Conservation (phyloP, 1,284 basidiomycete genomes). For the Trichosporon coremiiforme region DNA sequence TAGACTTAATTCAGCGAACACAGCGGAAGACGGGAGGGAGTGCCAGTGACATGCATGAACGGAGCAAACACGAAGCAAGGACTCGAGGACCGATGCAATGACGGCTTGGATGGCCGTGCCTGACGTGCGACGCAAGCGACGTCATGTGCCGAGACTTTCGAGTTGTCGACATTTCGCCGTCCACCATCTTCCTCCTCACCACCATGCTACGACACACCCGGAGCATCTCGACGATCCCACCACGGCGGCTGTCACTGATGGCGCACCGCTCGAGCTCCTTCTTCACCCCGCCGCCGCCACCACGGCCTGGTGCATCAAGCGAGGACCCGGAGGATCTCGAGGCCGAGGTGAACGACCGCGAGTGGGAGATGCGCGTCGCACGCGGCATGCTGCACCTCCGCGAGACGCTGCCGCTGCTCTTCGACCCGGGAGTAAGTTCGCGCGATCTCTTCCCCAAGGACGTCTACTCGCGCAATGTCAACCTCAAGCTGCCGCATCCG, state of each 20-base stretch:
- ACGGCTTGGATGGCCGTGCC: not conserved
- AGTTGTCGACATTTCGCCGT: slow-evolving; percentile 4
- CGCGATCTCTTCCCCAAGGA: slow-evolving; percentile 49
- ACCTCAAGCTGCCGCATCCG: slow-evolving; percentile 50
- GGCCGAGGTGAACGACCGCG: slow-evolving; percentile 50
- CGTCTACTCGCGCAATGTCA: slow-evolving; percentile 49
- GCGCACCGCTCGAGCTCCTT: slow-evolving; percentile 10
- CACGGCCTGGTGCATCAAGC: not conserved
- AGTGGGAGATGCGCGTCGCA: slow-evolving; percentile 55
- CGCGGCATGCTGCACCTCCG: slow-evolving; percentile 54
- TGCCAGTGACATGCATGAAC: too few species aligned
- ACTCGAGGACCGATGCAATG: not conserved
- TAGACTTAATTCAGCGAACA: too few species aligned
- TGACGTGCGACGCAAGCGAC: slow-evolving; percentile 4
- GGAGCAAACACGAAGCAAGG: too few species aligned
- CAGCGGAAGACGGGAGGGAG: too few species aligned
- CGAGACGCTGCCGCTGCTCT: slow-evolving; percentile 52
- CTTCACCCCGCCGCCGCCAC: not conserved
- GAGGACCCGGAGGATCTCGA: slow-evolving; percentile 35
- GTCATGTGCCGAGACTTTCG: slow-evolving; percentile 19
- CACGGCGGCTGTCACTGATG: slow-evolving; percentile 14
- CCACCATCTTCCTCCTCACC: not conserved
- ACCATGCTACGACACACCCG: not conserved
- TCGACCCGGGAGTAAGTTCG: slow-evolving; percentile 37
- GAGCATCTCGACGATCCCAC: not conserved